Conservation (phyloP, 495 filamentous ascomycete genomes). For the Cladorrhinum samala region DNA sequence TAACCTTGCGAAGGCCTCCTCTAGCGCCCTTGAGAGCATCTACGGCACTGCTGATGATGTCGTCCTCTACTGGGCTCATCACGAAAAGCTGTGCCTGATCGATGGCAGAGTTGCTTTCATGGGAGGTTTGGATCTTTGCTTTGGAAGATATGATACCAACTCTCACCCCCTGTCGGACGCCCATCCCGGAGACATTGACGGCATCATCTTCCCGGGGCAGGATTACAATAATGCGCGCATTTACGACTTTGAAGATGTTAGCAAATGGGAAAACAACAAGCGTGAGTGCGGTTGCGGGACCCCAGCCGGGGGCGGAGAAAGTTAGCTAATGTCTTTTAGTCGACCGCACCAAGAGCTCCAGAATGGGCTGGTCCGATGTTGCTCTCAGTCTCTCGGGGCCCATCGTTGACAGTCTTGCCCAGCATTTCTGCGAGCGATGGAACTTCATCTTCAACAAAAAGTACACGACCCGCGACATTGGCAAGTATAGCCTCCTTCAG, state of each 20-base stretch:
- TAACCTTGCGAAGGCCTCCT: conserved; percentile 52
- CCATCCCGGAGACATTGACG: conserved; percentile 68
- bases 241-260: conserved; percentile 81
- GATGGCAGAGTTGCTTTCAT: conserved; percentile 83
- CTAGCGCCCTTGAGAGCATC: conserved; percentile 62
- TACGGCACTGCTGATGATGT: conserved; percentile 76
- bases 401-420: conserved; percentile 66
- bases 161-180: conserved; percentile 78
- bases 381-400: conserved; percentile 76
- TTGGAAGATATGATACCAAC: conserved; percentile 58
- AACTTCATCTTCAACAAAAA: conserved; percentile 87
- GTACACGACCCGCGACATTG: conserved; percentile 60
- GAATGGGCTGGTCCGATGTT: conserved; percentile 95
- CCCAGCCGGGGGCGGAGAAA: neutral
- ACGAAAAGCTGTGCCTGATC: conserved; percentile 85
- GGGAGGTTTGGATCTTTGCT: conserved; percentile 71
- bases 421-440: conserved; percentile 81
- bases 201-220: conserved; percentile 80
- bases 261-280: conserved; percentile 80
- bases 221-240: conserved; percentile 92
- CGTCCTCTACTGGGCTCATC: conserved; percentile 91
- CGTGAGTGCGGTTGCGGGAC: conserved; percentile 29
- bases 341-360: conserved; percentile 66
- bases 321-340: conserved; percentile 37
- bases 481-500: conserved; percentile 54